These are phyloP conservation scores for Gastrolobium bilobum DNA, from an alignment of 306 rosid genomes.

Conservation along the genomic window DNA sequence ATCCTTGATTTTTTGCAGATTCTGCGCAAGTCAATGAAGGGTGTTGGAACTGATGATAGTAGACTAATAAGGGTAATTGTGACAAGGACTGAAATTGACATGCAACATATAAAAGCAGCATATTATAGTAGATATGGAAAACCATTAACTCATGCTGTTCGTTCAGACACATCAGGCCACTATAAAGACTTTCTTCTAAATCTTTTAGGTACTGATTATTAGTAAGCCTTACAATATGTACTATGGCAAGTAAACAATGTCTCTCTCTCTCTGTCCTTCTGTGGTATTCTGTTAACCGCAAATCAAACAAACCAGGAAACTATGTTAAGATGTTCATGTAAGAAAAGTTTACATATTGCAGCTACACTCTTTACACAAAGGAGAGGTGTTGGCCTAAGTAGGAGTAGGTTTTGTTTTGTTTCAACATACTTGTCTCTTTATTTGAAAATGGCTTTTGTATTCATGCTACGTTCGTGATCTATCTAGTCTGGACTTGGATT, in stretches of 20 bases:
- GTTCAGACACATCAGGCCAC: constrained; percentile 80
- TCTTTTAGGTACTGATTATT: constrained; percentile 67
- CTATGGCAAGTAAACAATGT: background rate
- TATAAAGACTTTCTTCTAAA: constrained; percentile 72
- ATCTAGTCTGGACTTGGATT: background rate
- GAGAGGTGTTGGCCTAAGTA: background rate
- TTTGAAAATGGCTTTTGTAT: background rate
- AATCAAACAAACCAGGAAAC: background rate
- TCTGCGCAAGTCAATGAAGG: constrained; percentile 76
- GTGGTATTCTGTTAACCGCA: background rate
- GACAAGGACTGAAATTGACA: constrained; percentile 79
- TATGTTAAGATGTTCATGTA: background rate
- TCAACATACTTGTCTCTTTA: background rate
- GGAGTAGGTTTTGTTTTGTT: background rate
- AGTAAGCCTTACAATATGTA: constrained; percentile 13
- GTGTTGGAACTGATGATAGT: constrained; percentile 77
- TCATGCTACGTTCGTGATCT: background rate
- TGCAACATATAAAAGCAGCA: constrained; percentile 71
- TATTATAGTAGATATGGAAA: constrained; percentile 63
- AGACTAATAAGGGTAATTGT: constrained; percentile 69
- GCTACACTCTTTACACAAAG: background rate
- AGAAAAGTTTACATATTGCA: background rate
- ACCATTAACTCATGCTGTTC: constrained; percentile 70
- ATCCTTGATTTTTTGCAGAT: constrained; percentile 47
- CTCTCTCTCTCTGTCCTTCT: background rate